These are phyloP conservation scores for Saprolegnia diclina DNA, from an alignment of 352 stramenopile genomes.

Conservation along the genomic window DNA sequence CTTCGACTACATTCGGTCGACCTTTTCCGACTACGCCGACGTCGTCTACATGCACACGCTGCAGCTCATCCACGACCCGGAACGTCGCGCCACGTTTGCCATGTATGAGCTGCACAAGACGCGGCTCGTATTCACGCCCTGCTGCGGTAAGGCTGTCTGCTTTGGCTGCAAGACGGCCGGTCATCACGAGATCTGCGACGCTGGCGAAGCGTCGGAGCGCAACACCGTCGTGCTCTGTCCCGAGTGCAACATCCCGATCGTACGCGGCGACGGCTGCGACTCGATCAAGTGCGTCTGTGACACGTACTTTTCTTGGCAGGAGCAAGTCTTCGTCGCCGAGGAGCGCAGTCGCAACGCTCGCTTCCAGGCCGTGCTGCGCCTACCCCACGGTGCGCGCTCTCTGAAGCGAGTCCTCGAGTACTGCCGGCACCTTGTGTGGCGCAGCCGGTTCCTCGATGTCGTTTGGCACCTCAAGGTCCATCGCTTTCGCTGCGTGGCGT, in stretches of 20 bases:
- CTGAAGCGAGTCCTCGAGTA: conserved; percentile 5
- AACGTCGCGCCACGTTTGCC: conserved; percentile 10
- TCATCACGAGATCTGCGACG: conserved; percentile 3
- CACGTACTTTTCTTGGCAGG: conserved; percentile 12
- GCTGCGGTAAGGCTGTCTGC: not conserved
- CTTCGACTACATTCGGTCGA: conserved; percentile 1
- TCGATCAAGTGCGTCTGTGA: conserved; percentile 22
- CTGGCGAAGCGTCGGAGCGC: not conserved
- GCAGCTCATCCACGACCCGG: conserved; percentile 1
- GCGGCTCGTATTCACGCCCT: not conserved
- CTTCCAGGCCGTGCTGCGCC: not conserved
- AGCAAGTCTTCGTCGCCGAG: conserved; percentile 4
- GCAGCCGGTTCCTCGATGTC: not conserved
- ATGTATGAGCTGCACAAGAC: not conserved
- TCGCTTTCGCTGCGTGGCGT: not conserved
- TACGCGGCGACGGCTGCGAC: conserved; percentile 18
- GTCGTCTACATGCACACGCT: not conserved
- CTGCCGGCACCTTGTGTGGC: conserved; percentile 7
- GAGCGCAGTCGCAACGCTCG: not conserved
- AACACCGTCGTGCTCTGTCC: conserved; percentile 8
- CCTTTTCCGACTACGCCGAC: not conserved
- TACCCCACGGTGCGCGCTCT: not conserved
- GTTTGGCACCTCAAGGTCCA: conserved; percentile 4
- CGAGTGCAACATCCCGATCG: conserved; percentile 8
- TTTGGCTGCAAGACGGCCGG: conserved; percentile 10